These are phyloP conservation scores for Fusarium goolgardi DNA, from an alignment of 2,329 filamentous ascomycete genomes.

Conservation along the genomic window DNA sequence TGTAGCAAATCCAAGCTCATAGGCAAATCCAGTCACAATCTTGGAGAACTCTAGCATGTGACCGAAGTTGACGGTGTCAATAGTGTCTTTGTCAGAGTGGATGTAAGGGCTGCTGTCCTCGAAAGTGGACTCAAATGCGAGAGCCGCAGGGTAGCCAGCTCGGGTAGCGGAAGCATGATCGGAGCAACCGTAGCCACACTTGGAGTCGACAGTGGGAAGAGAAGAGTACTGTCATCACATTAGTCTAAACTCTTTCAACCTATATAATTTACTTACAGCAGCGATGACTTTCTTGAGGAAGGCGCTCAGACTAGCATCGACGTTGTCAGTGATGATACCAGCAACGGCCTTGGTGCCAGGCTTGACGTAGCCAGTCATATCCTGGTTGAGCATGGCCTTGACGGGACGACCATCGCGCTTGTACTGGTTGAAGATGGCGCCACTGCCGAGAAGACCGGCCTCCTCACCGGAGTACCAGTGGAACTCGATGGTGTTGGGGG, in stretches of 20 bases:
- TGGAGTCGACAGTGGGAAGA: conserved; percentile 59
- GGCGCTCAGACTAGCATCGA: conserved; percentile 51
- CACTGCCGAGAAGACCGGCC: conserved; percentile 80
- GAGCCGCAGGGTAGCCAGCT: conserved; percentile 73
- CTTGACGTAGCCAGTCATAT: conserved; percentile 57
- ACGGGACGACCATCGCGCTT: conserved; percentile 49
- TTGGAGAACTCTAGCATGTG: conserved; percentile 74
- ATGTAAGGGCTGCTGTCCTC: conserved; percentile 75
- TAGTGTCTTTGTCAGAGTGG: conserved; percentile 77
- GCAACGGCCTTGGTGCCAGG: conserved; percentile 47
- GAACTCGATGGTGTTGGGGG: conserved; percentile 82
- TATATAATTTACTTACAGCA: conserved; percentile 17
- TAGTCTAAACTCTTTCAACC: fast-evolving
- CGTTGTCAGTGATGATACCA: conserved; percentile 56
- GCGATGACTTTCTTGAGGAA: conserved; percentile 55
- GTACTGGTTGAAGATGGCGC: conserved; percentile 59
- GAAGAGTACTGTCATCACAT: conserved; percentile 46
- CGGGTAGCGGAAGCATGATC: conserved; percentile 70
- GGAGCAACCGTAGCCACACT: conserved; percentile 71
- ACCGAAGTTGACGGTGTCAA: conserved; percentile 74
- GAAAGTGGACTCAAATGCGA: conserved; percentile 72
- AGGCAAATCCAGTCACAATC: conserved; percentile 60
- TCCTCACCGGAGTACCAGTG: conserved; percentile 90
- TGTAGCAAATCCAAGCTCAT: conserved; percentile 65
- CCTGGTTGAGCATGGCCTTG: conserved; percentile 58